phyloP scores from a whole-genome alignment of 1,284 basidiomycete genomes.

The Ceratobasidium papillatum region DNA sequence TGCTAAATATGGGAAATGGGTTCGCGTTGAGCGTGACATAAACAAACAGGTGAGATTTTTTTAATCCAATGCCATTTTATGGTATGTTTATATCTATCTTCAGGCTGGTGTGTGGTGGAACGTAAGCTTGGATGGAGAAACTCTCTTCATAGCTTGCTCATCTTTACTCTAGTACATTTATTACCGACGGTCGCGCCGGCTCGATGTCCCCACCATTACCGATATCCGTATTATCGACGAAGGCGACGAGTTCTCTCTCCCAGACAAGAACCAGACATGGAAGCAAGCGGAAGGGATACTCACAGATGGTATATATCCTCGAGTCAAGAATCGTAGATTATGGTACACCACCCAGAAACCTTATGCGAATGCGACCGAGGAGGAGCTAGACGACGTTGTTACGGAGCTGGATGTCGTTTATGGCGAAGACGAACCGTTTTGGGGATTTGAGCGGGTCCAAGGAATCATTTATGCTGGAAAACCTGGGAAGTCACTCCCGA shows the following conservation, averaged over 20 bases:
- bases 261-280: slow-evolving; percentile 59
- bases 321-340: slow-evolving; percentile 64
- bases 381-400: slow-evolving; percentile 67
- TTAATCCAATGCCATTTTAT: neutral
- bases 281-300: slow-evolving; percentile 64
- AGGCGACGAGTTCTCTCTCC: slow-evolving; percentile 56
- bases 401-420: slow-evolving; percentile 90
- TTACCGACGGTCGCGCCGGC: slow-evolving; percentile 82
- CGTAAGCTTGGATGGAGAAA: slow-evolving; percentile 30
- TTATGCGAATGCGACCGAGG: slow-evolving; percentile 62
- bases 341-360: slow-evolving; percentile 80
- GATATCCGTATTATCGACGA: slow-evolving; percentile 53
- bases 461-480: slow-evolving; percentile 31
- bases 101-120: slow-evolving; percentile 61
- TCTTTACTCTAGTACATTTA: slow-evolving; percentile 67
- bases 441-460: slow-evolving; percentile 67
- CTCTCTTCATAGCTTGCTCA: slow-evolving; percentile 1
- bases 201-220: slow-evolving; percentile 66
- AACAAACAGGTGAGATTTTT: slow-evolving; percentile 55
- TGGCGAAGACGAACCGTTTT: slow-evolving; percentile 78
- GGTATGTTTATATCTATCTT: neutral
- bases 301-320: slow-evolving; percentile 61
- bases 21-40: slow-evolving; percentile 79
- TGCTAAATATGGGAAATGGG: slow-evolving; percentile 86
- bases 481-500: slow-evolving; percentile 29